Percentiles rank a stretch among this genome's conserved stretches.
phyloP scores from a whole-genome alignment of 1,284 basidiomycete genomes.

The Boletus hoseneyae region DNA sequence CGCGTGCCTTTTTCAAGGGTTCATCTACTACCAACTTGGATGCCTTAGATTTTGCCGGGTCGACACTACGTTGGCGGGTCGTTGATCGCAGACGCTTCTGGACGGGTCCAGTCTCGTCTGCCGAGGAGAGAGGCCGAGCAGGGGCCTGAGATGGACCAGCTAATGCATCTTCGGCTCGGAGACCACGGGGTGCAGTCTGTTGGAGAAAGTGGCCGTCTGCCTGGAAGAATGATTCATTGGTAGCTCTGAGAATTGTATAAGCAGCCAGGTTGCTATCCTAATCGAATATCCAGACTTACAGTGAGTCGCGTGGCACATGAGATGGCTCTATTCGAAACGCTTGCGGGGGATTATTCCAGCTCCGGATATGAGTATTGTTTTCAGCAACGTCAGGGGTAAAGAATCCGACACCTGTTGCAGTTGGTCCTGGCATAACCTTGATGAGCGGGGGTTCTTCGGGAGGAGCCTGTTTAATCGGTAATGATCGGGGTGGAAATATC shows the following conservation, averaged over 20 bases:
- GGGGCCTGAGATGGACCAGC: conserved; percentile 42
- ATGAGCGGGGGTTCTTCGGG: conserved; percentile 48
- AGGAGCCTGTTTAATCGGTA: conserved; percentile 50
- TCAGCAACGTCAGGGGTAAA: conserved; percentile 72
- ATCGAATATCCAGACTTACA: conserved; percentile 43
- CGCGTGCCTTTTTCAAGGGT: conserved; percentile 79
- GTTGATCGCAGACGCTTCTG: conserved; percentile 70
- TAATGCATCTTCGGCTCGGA: conserved; percentile 34
- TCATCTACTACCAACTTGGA: conserved; percentile 61
- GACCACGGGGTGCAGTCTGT: conserved; percentile 39
- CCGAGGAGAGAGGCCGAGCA: conserved; percentile 68
- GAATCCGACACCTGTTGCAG: conserved; percentile 62
- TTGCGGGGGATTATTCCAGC: conserved; percentile 49
- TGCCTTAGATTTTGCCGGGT: conserved; percentile 42
- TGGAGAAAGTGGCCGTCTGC: conserved; percentile 60
- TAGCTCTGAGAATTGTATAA: conserved; percentile 39
- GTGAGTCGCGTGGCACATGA: conserved; percentile 53
- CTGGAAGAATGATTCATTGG: conserved; percentile 58
- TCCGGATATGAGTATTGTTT: conserved; percentile 50
- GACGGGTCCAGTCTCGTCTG: conserved; percentile 74
- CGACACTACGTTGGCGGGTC: conserved; percentile 50
- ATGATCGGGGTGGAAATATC: conserved; percentile 62
- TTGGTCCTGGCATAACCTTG: conserved; percentile 39
- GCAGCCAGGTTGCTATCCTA: conserved; percentile 5
- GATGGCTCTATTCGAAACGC: conserved; percentile 55